phyloP scores from a whole-genome alignment of 2,329 filamentous ascomycete species.

The Fusarium austroafricanum region DNA sequence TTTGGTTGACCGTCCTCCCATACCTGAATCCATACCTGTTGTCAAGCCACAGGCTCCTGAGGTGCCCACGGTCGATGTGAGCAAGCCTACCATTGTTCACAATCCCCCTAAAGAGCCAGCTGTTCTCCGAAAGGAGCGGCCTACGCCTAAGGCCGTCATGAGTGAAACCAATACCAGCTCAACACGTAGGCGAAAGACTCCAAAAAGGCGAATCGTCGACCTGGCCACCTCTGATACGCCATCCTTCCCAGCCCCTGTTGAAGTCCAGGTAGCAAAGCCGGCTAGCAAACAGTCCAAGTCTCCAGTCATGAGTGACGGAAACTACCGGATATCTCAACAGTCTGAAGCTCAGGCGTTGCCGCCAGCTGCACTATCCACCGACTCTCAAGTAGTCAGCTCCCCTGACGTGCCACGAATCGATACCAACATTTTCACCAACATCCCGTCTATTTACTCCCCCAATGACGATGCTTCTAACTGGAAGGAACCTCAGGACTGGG shows the following conservation, averaged over 20 bases:
- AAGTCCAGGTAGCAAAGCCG: conserved; percentile 40
- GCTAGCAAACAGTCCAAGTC: conserved; percentile 34
- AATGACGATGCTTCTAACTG: conserved; percentile 47
- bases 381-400: conserved; percentile 42
- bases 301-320: conserved; percentile 45
- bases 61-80: conserved; percentile 71
- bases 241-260: conserved; percentile 47
- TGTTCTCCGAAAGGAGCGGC: conserved; percentile 70
- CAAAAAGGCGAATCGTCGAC: conserved; percentile 74
- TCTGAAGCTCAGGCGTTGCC: conserved; percentile 54
- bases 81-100: conserved; percentile 73
- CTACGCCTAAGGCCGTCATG: conserved; percentile 62
- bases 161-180: conserved; percentile 70
- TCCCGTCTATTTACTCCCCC: conserved; percentile 33
- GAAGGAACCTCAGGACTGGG: conserved; percentile 68
- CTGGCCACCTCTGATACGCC: conserved; percentile 65
- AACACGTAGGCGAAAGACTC: conserved; percentile 68
- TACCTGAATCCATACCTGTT: conserved; percentile 80
- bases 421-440: conserved; percentile 37
- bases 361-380: conserved; percentile 48
- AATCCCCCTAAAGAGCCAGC: conserved; percentile 61
- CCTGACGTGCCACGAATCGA: conserved; percentile 45
- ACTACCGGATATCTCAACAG: conserved; percentile 60
- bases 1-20: conserved; percentile 82
- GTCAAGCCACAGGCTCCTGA: conserved; percentile 76